These are phyloP conservation scores for Amanita subjunquillea DNA, from an alignment of 768 basidiomycete genomes.

Conservation along the genomic window DNA sequence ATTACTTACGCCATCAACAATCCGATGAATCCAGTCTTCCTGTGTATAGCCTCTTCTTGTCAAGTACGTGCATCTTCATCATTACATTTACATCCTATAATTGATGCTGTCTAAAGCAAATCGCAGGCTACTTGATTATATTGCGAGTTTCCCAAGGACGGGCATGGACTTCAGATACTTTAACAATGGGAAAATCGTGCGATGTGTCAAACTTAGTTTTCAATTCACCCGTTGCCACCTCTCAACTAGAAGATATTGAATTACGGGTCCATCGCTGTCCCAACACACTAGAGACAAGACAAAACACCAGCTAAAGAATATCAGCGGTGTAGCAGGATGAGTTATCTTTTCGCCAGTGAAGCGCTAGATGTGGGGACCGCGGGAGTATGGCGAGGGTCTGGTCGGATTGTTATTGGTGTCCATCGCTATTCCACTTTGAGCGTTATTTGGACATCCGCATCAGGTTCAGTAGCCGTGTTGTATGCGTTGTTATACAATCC, in stretches of 20 bases:
- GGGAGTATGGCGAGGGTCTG: too few relatives aligned
- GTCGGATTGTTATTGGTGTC: too few relatives aligned
- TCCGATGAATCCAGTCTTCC: constrained; percentile 22
- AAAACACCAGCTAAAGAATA: too few relatives aligned
- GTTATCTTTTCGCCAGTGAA: too few relatives aligned
- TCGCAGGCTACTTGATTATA: constrained; percentile 37
- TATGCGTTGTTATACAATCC: too few relatives aligned
- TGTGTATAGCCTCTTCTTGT: constrained; percentile 15
- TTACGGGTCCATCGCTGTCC: too few relatives aligned
- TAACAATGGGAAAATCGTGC: neutral
- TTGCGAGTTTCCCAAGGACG: constrained; percentile 36
- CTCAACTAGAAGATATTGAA: neutral
- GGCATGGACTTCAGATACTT: constrained; percentile 26
- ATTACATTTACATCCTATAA: constrained; percentile 5
- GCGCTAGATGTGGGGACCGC: too few relatives aligned
- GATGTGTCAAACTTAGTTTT: neutral
- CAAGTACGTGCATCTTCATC: constrained; percentile 14
- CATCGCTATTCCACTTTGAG: too few relatives aligned
- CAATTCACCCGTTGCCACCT: neutral
- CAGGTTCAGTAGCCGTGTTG: too few relatives aligned
- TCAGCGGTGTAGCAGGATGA: too few relatives aligned
- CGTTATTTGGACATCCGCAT: too few relatives aligned
- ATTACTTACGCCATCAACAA: constrained; percentile 20
- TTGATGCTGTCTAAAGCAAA: constrained; percentile 25
- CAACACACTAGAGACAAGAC: too few relatives aligned